Conservation (phyloP, 2,329 filamentous ascomycete genomes). For the Ceratocystis ficicola region DNA sequence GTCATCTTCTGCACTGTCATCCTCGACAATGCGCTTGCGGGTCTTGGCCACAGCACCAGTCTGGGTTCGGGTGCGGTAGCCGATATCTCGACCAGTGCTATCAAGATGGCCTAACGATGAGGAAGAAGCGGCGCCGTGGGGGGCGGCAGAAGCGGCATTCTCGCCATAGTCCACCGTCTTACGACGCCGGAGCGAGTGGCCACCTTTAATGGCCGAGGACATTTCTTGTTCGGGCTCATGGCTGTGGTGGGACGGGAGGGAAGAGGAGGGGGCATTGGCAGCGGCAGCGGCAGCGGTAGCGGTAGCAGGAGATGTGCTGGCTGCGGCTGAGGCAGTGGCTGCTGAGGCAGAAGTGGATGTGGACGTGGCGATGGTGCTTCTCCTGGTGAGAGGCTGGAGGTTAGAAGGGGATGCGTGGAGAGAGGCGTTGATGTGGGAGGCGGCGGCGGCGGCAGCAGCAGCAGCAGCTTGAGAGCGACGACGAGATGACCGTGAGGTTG, state of each 20-base stretch:
- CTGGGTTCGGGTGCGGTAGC: conserved; percentile 18
- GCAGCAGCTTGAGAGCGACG: conserved; percentile 12
- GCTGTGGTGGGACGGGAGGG: not conserved
- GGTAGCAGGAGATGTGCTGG: not conserved
- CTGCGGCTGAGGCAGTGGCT: not conserved
- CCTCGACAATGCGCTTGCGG: conserved; percentile 16
- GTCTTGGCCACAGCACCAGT: conserved; percentile 18
- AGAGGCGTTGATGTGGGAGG: not conserved
- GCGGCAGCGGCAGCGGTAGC: conserved; percentile 1
- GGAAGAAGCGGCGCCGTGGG: conserved; percentile 24
- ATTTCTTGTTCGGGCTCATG: conserved; percentile 16
- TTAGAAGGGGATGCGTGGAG: not conserved
- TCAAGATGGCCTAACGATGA: conserved; percentile 24
- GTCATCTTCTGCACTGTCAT: conserved; percentile 13
- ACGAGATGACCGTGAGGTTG: conserved; percentile 10
- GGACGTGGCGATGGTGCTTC: not conserved
- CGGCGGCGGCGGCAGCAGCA: not conserved
- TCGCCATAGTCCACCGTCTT: conserved; percentile 48
- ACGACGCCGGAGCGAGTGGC: conserved; percentile 46
- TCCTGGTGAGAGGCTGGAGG: not conserved
- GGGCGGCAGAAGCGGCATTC: conserved; percentile 24
- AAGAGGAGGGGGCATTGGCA: conserved; percentile 5
- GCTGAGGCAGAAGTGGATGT: conserved; percentile 1
- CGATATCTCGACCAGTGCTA: conserved; percentile 1
- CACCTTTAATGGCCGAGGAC: conserved; percentile 35